Evolutionary conservation across 2,329 filamentous ascomycete species (phyloP), one percentile per base, ranked within the genome.

Genomic region (Macroventuria anomochaeta): DNA sequence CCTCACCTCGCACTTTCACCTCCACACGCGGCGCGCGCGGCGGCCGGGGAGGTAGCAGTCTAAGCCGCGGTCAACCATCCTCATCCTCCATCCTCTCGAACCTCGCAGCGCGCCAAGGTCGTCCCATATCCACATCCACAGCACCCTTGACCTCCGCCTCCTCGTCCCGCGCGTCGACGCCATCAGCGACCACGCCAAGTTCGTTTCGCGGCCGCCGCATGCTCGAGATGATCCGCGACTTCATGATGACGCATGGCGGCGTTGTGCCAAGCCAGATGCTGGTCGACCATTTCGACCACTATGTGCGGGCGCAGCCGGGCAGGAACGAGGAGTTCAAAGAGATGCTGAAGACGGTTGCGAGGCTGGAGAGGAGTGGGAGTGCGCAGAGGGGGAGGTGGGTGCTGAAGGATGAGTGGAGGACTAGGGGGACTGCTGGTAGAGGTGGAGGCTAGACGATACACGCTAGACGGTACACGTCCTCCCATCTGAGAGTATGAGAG

Each of bases 221-320:
- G 68, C 63, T 81, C 12, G 74, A 73, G 26, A 69, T 79, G 64
- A 96, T 97, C 51, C 86, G 88, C 32, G 84, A 88, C 34, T 97
- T 92, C 64, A 87, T 97, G 60, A 81, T 83, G 37, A 81, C 85
- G 20, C 91, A 96, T 50, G 89, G 90, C 8, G 92, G 92, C 3
- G 83, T 85, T 28, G 90, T 90, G 5, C 87, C 90, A 5, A 93
- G 89, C 34, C 91, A 96, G 77, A 88, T 91, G 80, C 76, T 97
- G 37, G 89, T 96, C 20, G 90, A 96, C 67, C 91, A 96, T 68
- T 97, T 97, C 74, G 91, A 93, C 73, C 85, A 85, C 12, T 89
- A 87, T 66, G 96, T 91, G 69, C 84, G 83, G 18, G 89, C 85
- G 36, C 75, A 81, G 21, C 83, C 85, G 57, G 84, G 90, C 56